A percentile compares a stretch with the other conserved stretches of the same genome.
Conservation (phyloP, 805 yeast species). For the Saccharomycopsis capsularis region DNA sequence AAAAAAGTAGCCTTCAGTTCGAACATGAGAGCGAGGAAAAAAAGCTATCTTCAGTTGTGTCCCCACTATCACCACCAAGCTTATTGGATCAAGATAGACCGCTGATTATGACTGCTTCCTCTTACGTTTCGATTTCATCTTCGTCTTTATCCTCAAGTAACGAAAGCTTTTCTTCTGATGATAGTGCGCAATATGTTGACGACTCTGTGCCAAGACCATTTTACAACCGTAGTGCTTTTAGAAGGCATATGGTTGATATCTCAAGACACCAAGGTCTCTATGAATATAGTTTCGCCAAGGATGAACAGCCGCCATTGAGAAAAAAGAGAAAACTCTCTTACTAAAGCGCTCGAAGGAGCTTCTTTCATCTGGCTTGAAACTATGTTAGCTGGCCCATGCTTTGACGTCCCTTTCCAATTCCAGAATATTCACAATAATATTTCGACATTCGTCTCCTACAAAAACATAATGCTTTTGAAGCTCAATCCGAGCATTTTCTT, state of each 20-base stretch:
- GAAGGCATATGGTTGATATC: background rate
- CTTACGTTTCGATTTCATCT: background rate
- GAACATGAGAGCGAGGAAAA: too few relatives aligned
- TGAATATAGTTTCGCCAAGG: background rate
- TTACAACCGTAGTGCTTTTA: background rate
- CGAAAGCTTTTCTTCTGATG: background rate
- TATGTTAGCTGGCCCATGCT: too few relatives aligned
- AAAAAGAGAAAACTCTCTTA: background rate
- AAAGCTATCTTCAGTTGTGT: background rate
- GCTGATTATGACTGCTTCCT: background rate
- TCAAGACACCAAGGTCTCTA: background rate
- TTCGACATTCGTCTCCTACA: too few relatives aligned
- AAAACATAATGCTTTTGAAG: too few relatives aligned
- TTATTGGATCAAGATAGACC: background rate
- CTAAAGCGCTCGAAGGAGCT: too few relatives aligned
- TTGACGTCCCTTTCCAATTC: too few relatives aligned
- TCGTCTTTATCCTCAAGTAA: background rate
- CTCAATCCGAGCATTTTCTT: too few relatives aligned
- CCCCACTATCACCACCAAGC: background rate
- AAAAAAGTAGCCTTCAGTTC: too few relatives aligned
- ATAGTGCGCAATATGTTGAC: background rate
- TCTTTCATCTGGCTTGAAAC: too few relatives aligned
- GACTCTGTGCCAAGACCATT: background rate
- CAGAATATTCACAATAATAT: too few relatives aligned
- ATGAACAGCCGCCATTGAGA: background rate